Evolutionary conservation across 164 flowering plant genomes (phyloP).

Genomic region (Annona squamosa): DNA sequence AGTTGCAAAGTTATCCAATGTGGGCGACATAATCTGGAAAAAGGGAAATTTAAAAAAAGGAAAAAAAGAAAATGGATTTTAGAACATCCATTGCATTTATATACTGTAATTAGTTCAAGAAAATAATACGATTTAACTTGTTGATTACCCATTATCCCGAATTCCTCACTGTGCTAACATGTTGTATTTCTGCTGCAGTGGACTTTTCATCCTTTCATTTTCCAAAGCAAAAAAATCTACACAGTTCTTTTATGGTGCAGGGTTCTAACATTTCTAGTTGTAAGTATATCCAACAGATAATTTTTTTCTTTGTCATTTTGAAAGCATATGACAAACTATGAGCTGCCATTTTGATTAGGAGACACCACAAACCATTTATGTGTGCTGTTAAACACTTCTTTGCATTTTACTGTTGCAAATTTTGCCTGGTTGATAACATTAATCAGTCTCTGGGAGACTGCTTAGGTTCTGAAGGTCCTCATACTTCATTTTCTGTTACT

Average conservation of each 20-base stretch:
- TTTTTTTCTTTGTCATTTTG: background rate
- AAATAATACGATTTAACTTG: background rate
- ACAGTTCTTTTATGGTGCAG: conserved; percentile 98
- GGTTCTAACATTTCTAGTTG: conserved; percentile 89
- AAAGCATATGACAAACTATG: background rate
- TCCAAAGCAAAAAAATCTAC: conserved; percentile 86
- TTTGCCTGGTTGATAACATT: too few species aligned
- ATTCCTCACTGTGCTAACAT: conserved; percentile 1
- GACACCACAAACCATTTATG: background rate
- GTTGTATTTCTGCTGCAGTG: conserved; percentile 59
- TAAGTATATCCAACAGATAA: conserved; percentile 35
- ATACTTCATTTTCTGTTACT: too few species aligned
- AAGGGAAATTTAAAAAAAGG: too few species aligned
- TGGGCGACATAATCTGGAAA: too few species aligned
- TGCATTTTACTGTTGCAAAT: background rate
- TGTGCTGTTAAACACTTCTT: background rate
- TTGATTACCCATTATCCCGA: background rate
- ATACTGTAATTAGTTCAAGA: background rate
- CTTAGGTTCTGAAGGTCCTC: too few species aligned
- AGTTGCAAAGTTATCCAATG: too few species aligned
- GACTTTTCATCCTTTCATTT: conserved; percentile 92
- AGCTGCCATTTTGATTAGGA: background rate
- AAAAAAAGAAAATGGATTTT: background rate
- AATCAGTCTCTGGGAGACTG: too few species aligned
- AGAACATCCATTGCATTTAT: background rate